phyloP scores from a whole-genome alignment of 148 eudicot species.

The Arctostaphylos glauca region DNA sequence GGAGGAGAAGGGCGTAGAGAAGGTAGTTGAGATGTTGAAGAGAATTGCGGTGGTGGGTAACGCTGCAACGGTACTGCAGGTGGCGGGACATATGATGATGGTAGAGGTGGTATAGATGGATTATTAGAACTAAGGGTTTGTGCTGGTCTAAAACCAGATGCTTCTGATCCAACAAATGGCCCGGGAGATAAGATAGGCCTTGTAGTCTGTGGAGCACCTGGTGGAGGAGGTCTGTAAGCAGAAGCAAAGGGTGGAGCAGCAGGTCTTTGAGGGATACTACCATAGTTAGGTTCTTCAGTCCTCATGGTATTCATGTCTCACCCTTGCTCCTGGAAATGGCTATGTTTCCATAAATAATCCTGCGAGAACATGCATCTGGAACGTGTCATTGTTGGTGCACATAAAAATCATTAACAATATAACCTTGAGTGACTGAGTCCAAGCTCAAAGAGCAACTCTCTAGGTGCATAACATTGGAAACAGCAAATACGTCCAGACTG shows the following conservation, averaged over 20 bases:
- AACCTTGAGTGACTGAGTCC: neutral
- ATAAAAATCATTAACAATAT: neutral
- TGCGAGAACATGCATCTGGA: neutral
- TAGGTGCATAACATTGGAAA: neutral
- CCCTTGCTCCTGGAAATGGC: constrained; percentile 1
- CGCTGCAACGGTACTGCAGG: constrained; percentile 53
- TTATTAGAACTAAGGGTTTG: constrained; percentile 37
- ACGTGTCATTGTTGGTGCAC: neutral
- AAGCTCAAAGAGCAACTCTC: neutral
- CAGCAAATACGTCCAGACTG: neutral
- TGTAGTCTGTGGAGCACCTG: constrained; percentile 38
- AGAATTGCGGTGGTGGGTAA: constrained; percentile 54
- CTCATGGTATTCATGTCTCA: constrained; percentile 49
- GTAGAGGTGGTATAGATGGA: constrained; percentile 29
- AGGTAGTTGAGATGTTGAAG: constrained; percentile 45
- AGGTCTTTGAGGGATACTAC: constrained; percentile 54
- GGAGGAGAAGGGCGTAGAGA: constrained; percentile 35
- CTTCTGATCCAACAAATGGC: constrained; percentile 40
- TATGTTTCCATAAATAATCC: neutral
- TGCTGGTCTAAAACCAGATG: constrained; percentile 49
- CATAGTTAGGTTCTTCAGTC: constrained; percentile 63
- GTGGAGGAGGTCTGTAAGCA: constrained; percentile 49
- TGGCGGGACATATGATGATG: constrained; percentile 43
- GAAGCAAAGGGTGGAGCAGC: constrained; percentile 64
- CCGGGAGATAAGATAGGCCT: constrained; percentile 44